phyloP scores from a whole-genome alignment of 352 stramenopile species.

The Globisporangium heterothallicum region DNA sequence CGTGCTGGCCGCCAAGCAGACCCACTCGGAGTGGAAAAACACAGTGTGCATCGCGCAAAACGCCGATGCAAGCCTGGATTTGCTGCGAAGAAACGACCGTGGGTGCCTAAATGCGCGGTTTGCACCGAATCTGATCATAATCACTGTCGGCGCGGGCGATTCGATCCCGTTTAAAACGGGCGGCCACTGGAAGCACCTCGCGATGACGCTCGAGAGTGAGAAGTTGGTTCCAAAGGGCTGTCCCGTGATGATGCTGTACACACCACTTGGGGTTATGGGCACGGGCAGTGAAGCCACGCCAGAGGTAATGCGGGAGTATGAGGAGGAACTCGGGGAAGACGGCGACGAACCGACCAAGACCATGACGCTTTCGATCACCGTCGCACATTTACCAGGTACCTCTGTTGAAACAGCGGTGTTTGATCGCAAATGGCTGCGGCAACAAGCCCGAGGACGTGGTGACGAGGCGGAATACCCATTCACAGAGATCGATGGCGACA shows the following conservation, averaged over 20 bases:
- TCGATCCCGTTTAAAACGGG: conserved; percentile 26
- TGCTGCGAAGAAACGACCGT: conserved; percentile 30
- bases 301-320: conserved; percentile 5
- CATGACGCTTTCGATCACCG: conserved; percentile 26
- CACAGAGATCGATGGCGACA: not conserved
- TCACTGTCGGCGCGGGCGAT: conserved; percentile 23
- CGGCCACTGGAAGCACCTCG: conserved; percentile 29
- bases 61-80: conserved; percentile 20
- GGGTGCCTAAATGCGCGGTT: conserved; percentile 29
- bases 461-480: conserved; percentile 34
- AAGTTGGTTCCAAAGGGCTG: conserved; percentile 36
- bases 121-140: conserved; percentile 35
- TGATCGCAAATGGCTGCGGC: conserved; percentile 48
- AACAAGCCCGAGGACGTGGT: conserved; percentile 24
- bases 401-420: conserved; percentile 36
- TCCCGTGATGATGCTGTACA: conserved; percentile 31
- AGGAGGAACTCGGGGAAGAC: conserved; percentile 7
- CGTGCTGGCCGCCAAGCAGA: conserved; percentile 16
- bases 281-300: not conserved
- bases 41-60: conserved; percentile 22
- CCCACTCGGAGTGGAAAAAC: conserved; percentile 31
- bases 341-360: conserved; percentile 9
- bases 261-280: conserved; percentile 26
- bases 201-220: conserved; percentile 26
- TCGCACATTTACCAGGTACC: conserved; percentile 42